Conservation (phyloP, 345 rosid species). For the Excoecaria agallocha region DNA sequence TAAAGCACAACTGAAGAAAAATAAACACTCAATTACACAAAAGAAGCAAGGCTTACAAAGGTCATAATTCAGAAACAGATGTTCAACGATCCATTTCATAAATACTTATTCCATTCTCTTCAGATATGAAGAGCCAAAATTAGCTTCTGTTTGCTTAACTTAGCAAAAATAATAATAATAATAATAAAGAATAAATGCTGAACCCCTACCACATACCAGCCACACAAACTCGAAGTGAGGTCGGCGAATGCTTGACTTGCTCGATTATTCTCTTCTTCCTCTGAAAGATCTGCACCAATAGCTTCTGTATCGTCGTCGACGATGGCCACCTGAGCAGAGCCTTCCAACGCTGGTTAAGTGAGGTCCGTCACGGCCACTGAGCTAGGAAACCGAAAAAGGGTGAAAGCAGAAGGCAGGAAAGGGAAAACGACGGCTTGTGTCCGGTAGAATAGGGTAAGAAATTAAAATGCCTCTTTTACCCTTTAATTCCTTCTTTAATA, state of each 20-base stretch:
- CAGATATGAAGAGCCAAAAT: background rate
- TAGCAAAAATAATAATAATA: no score
- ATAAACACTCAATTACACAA: background rate
- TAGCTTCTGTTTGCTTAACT: background rate
- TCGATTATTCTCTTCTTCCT: constrained; percentile 58
- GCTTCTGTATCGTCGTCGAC: constrained; percentile 49
- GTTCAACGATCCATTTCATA: background rate
- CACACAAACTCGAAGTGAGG: constrained; percentile 12
- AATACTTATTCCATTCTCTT: background rate
- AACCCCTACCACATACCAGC: background rate
- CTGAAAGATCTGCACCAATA: constrained; percentile 63
- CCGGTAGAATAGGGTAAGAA: no score
- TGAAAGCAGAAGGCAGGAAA: no score
- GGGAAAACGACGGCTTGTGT: no score
- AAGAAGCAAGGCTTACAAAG: background rate
- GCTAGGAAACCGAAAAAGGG: no score
- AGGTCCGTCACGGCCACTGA: no score
- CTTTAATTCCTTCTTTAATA: no score
- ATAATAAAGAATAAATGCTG: background rate
- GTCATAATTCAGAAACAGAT: background rate
- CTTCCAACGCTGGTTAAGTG: no score
- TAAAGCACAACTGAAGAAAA: no score
- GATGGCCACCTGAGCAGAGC: no score
- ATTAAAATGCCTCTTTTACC: no score
- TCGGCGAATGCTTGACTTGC: constrained; percentile 54